Conservation (phyloP, 768 basidiomycete species). For the Suillus occidentalis region DNA sequence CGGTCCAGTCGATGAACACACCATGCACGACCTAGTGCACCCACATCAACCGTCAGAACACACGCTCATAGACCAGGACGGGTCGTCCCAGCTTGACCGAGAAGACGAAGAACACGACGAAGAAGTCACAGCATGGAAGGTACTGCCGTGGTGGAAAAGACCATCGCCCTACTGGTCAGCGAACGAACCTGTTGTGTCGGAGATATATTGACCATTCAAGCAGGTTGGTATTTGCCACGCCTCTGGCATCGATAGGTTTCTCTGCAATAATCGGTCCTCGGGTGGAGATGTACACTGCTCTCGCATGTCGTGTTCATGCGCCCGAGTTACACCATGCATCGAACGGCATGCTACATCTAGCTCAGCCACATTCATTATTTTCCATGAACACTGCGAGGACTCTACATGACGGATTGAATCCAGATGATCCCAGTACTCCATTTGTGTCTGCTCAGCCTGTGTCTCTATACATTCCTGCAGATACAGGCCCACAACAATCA, state of each 20-base stretch:
- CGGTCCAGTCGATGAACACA: conserved; percentile 45
- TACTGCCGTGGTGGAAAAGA: conserved; percentile 70
- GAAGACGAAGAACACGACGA: conserved; percentile 32
- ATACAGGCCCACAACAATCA: background rate
- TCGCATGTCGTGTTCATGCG: conserved; percentile 67
- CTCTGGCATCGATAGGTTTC: conserved; percentile 55
- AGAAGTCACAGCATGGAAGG: conserved; percentile 25
- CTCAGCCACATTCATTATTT: background rate
- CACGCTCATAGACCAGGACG: conserved; percentile 26
- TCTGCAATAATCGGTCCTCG: conserved; percentile 65
- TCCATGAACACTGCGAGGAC: background rate
- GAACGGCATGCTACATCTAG: background rate
- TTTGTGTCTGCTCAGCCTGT: background rate
- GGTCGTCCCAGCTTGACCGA: conserved; percentile 16
- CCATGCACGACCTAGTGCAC: conserved; percentile 46
- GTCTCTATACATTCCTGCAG: background rate
- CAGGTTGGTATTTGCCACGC: conserved; percentile 55
- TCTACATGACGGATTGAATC: background rate
- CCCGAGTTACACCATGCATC: conserved; percentile 45
- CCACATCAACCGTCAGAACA: conserved; percentile 38
- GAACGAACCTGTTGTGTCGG: background rate
- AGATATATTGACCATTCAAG: conserved; percentile 26
- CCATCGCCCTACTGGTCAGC: conserved; percentile 75
- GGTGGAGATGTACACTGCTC: conserved; percentile 71
- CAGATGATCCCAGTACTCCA: background rate